These are phyloP conservation scores for Hyaloscypha bicolor DNA, from an alignment of 495 filamentous ascomycete species.

Conservation along the genomic window DNA sequence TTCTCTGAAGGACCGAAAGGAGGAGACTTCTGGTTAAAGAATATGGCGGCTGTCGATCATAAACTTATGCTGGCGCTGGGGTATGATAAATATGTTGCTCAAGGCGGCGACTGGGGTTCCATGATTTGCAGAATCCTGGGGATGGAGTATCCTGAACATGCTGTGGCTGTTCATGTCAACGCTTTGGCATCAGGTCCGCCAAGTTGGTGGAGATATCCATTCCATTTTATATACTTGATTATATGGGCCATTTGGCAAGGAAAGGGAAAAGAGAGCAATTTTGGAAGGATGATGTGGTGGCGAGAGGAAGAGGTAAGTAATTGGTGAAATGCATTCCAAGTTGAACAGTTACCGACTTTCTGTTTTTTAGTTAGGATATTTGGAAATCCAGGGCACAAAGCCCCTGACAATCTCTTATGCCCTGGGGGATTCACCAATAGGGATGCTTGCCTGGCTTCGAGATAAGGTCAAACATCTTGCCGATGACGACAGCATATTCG, in stretches of 20 bases:
- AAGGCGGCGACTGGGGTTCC: conserved; percentile 74
- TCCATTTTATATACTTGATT: conserved; percentile 14
- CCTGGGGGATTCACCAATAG: conserved; percentile 62
- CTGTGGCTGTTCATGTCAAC: conserved; percentile 57
- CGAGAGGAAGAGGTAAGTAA: conserved; percentile 32
- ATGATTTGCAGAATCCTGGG: conserved; percentile 61
- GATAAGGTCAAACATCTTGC: conserved; percentile 66
- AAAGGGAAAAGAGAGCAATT: conserved; percentile 11
- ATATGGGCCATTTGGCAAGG: conserved; percentile 20
- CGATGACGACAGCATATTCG: conserved; percentile 65
- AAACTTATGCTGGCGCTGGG: conserved; percentile 68
- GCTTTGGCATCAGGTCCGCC: conserved; percentile 28
- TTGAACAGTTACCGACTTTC: not conserved
- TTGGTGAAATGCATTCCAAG: not conserved
- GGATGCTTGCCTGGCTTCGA: conserved; percentile 65
- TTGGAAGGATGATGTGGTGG: conserved; percentile 31
- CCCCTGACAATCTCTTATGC: conserved; percentile 63
- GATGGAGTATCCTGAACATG: conserved; percentile 54
- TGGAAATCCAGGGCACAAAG: conserved; percentile 48
- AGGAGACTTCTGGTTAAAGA: conserved; percentile 54
- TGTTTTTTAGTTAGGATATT: conserved; percentile 9
- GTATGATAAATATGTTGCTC: conserved; percentile 65
- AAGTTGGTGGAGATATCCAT: conserved; percentile 19
- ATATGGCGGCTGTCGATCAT: conserved; percentile 60
- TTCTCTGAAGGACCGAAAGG: conserved; percentile 46